Evolutionary conservation across 1,139 yeast species (phyloP).

Genomic region (Arxiozyma slooffiae): DNA sequence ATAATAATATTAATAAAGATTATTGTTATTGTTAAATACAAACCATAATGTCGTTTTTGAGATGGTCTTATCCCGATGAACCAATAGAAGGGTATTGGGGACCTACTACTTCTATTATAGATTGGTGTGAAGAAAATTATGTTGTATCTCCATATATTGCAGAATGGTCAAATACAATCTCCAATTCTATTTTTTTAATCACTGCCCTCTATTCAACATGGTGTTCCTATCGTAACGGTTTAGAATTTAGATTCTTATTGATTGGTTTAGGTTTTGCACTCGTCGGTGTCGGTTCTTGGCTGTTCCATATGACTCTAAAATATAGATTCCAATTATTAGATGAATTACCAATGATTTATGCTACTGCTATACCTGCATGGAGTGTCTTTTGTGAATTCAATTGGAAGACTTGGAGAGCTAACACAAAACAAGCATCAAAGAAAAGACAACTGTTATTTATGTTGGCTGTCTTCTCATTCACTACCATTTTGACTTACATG

Average conservation of each 20-base stretch:
- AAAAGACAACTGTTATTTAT: constrained; percentile 15
- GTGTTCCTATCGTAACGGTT: constrained; percentile 48
- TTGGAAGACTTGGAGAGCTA: constrained; percentile 7
- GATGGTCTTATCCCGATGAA: constrained; percentile 31
- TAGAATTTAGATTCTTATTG: constrained; percentile 61
- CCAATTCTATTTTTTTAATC: constrained; percentile 59
- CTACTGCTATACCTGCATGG: constrained; percentile 93
- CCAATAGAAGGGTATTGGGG: constrained; percentile 34
- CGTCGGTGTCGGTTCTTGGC: constrained; percentile 90
- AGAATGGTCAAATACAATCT: constrained; percentile 75
- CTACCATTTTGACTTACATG: constrained; percentile 47
- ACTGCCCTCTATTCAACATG: constrained; percentile 59
- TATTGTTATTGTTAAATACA: not conserved
- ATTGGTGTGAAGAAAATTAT: constrained; percentile 95
- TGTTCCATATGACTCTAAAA: constrained; percentile 88
- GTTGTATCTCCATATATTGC: constrained; percentile 78
- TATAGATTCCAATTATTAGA: constrained; percentile 86
- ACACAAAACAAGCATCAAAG: constrained; percentile 32
- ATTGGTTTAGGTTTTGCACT: constrained; percentile 70
- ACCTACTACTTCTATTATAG: constrained; percentile 53
- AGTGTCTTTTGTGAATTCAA: constrained; percentile 49
- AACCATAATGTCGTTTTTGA: constrained; percentile 10
- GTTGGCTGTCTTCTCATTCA: constrained; percentile 43
- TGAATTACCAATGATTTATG: constrained; percentile 96
- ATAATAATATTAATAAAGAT: no score